These are phyloP conservation scores for Petunia hybrid DNA, from an alignment of 305 asterid genomes.

Conservation along the genomic window DNA sequence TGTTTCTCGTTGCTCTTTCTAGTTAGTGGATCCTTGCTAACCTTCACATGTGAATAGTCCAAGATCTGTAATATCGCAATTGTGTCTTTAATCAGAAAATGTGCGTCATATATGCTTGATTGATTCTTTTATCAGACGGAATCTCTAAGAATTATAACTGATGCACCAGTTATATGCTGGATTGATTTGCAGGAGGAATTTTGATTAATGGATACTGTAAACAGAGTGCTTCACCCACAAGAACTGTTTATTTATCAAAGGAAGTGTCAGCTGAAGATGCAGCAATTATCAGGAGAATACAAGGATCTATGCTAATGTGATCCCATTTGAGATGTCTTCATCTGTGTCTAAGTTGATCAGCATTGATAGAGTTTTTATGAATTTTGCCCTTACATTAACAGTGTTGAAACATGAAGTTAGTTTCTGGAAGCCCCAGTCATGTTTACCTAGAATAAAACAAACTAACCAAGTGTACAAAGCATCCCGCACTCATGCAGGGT, in stretches of 20 bases:
- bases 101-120: neutral
- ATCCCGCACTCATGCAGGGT: too few relatives aligned
- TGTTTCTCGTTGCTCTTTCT: neutral
- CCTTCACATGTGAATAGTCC: neutral
- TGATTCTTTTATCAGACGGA: neutral
- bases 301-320: constrained; percentile 1
- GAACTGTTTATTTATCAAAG: neutral
- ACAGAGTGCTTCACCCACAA: neutral
- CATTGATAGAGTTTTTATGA: neutral
- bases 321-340: neutral
- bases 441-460: neutral
- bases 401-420: neutral
- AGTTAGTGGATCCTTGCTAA: neutral
- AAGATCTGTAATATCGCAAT: neutral
- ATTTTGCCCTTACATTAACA: neutral
- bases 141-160: too few relatives aligned
- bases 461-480: too few relatives aligned
- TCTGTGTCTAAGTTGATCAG: neutral
- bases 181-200: constrained; percentile 2
- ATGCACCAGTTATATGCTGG: too few relatives aligned
- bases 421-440: neutral
- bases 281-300: neutral
- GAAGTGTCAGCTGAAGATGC: neutral
- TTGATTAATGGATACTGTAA: constrained; percentile 16
- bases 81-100: neutral